A percentile compares a stretch with the other conserved stretches of the same genome.
These are phyloP conservation scores for Kodamaea jinghongensis DNA, from an alignment of 805 yeast genomes.

Conservation along the genomic window DNA sequence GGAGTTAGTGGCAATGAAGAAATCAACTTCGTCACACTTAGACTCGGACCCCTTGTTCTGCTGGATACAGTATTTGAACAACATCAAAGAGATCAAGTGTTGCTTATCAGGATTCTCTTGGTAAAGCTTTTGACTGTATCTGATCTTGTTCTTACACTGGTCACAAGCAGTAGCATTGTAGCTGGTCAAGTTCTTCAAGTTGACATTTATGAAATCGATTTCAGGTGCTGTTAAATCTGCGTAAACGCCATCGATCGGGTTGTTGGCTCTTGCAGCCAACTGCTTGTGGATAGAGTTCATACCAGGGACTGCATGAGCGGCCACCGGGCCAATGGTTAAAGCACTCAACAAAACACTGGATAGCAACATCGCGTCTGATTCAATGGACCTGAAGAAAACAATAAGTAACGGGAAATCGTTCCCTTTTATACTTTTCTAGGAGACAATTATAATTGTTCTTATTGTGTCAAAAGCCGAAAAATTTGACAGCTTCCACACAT, in stretches of 20 bases:
- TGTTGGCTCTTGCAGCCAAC: constrained; percentile 17
- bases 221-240: constrained; percentile 23
- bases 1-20: constrained; percentile 34
- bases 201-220: constrained; percentile 27
- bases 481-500: too few relatives aligned
- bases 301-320: constrained; percentile 25
- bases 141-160: constrained; percentile 34
- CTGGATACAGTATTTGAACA: constrained; percentile 34
- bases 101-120: constrained; percentile 29
- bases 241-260: constrained; percentile 27
- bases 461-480: too few relatives aligned
- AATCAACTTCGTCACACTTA: constrained; percentile 35
- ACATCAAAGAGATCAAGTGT: constrained; percentile 34
- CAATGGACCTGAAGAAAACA: background rate
- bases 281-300: constrained; percentile 24
- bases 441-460: too few relatives aligned
- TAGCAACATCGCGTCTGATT: background rate
- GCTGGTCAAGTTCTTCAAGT: constrained; percentile 25
- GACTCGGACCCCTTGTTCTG: constrained; percentile 26
- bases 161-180: constrained; percentile 35
- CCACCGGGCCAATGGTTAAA: constrained; percentile 4
- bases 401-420: background rate
- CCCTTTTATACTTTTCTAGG: constrained; percentile 1
- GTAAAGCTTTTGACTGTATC: constrained; percentile 26
- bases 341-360: background rate